Evolutionary conservation across 108 stramenopile species (phyloP).

Genomic region (Mayamaea pseudoterrestris): DNA sequence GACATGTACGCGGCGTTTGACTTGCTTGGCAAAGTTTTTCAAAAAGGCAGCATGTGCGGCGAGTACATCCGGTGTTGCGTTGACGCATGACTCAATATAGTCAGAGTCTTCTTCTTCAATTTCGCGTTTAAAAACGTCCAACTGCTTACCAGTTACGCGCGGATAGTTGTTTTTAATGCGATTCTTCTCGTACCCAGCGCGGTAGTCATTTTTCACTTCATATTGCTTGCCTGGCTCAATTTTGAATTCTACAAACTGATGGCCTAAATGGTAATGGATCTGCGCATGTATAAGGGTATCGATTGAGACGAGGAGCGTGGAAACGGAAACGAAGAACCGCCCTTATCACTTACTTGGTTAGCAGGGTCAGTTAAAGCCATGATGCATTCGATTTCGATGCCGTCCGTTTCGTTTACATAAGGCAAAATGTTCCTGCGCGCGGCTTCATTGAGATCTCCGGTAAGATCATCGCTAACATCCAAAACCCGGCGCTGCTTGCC

Average conservation of each 20-base stretch:
- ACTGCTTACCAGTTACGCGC: neutral
- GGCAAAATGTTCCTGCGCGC: slow-evolving; percentile 29
- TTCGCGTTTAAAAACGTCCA: neutral
- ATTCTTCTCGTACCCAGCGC: neutral
- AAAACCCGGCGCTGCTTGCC: slow-evolving; percentile 14
- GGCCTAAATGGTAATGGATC: slow-evolving; percentile 14
- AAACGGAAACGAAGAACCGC: too few species aligned
- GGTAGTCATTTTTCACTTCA: slow-evolving; percentile 6
- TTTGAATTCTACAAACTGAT: too few species aligned
- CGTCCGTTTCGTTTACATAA: slow-evolving; percentile 42
- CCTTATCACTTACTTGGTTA: too few species aligned
- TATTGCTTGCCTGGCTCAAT: neutral
- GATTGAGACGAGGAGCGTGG: too few species aligned
- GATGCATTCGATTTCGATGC: slow-evolving; percentile 17
- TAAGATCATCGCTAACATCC: slow-evolving; percentile 51
- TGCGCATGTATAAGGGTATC: too few species aligned
- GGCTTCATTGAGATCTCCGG: slow-evolving; percentile 29
- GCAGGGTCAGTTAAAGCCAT: slow-evolving; percentile 8
- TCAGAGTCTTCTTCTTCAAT: neutral
- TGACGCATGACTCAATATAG: slow-evolving; percentile 2
- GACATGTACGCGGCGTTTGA: too few species aligned
- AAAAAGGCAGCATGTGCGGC: neutral
- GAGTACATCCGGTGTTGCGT: neutral
- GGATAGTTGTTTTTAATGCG: slow-evolving; percentile 1
- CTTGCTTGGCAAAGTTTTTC: neutral